Percentiles rank a stretch among this genome's conserved stretches.
Evolutionary conservation across 495 filamentous ascomycete species (phyloP).

Genomic region (Podospora tetraspora): DNA sequence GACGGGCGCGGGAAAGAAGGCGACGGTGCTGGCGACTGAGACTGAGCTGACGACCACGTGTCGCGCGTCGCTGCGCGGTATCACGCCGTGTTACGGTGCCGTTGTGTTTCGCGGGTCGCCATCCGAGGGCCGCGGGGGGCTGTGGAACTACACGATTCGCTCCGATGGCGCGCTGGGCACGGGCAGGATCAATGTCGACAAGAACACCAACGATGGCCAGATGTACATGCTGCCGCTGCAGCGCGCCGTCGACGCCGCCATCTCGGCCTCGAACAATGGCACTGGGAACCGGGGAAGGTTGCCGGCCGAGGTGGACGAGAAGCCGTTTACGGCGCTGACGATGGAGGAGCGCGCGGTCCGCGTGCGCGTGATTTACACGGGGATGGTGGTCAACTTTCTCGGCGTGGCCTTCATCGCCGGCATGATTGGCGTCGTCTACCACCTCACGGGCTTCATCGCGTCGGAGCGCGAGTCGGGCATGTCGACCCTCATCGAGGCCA

Average conservation of each 20-base stretch:
- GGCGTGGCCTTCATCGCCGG: constrained; percentile 63
- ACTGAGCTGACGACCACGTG: constrained; percentile 56
- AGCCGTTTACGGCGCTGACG: constrained; percentile 65
- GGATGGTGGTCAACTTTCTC: constrained; percentile 59
- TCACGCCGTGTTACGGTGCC: constrained; percentile 68
- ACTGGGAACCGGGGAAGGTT: constrained; percentile 37
- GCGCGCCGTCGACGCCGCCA: constrained; percentile 67
- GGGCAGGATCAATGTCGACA: constrained; percentile 53
- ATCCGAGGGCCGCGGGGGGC: constrained; percentile 53
- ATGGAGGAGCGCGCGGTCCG: constrained; percentile 54
- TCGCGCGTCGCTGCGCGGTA: constrained; percentile 61
- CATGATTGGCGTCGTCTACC: constrained; percentile 66
- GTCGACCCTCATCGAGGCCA: constrained; percentile 73
- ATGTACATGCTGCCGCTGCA: constrained; percentile 74
- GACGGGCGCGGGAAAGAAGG: constrained; percentile 48
- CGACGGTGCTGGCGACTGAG: constrained; percentile 48
- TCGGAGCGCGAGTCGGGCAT: constrained; percentile 74
- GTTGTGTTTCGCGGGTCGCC: constrained; percentile 70
- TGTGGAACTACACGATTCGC: constrained; percentile 84
- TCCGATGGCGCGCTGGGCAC: constrained; percentile 59
- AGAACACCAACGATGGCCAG: constrained; percentile 60
- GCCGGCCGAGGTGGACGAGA: constrained; percentile 52
- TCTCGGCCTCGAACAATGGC: constrained; percentile 47
- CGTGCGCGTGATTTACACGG: constrained; percentile 63
- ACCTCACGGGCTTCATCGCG: constrained; percentile 70